Percentiles rank a stretch among this genome's conserved stretches.
Conservation (phyloP, 2,329 filamentous ascomycete genomes). For the Ceratocystis destructans region DNA sequence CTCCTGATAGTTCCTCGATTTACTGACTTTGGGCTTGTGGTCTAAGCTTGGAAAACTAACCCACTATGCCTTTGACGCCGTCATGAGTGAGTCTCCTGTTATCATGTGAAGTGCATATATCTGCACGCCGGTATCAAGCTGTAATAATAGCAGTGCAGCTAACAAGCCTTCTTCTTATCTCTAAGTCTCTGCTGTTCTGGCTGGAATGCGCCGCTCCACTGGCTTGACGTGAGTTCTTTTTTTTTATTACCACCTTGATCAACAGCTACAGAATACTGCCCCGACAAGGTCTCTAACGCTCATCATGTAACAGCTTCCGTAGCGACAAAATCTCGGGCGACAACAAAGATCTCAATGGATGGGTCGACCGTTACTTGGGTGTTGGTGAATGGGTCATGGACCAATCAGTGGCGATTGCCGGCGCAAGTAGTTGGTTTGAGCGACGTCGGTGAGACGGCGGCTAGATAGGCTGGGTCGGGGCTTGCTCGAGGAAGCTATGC, state of each 20-base stretch:
- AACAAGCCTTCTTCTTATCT: not conserved
- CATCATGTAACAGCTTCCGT: constrained; percentile 52
- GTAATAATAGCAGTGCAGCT: no score
- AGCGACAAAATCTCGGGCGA: constrained; percentile 68
- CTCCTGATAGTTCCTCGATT: constrained; percentile 45
- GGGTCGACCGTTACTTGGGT: constrained; percentile 86
- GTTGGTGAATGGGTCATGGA: constrained; percentile 98
- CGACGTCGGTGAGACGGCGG: constrained; percentile 51
- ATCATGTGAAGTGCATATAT: no score
- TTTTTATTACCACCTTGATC: constrained; percentile 18
- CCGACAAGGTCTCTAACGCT: not conserved
- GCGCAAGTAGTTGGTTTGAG: constrained; percentile 81
- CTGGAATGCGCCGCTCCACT: constrained; percentile 92
- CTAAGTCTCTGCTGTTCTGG: constrained; percentile 84
- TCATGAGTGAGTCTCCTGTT: constrained; percentile 53
- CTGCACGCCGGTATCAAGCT: no score
- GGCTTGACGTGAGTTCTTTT: constrained; percentile 75
- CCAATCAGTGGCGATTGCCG: constrained; percentile 82
- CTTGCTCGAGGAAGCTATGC: not conserved
- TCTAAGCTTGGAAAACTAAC: constrained; percentile 80
- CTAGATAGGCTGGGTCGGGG: not conserved
- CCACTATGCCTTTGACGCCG: constrained; percentile 93
- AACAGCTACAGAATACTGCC: no score
- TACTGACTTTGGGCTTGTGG: constrained; percentile 55
- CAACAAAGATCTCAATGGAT: constrained; percentile 68